phyloP scores from a whole-genome alignment of 164 flowering plant species.

The Buxus sempervirens region DNA sequence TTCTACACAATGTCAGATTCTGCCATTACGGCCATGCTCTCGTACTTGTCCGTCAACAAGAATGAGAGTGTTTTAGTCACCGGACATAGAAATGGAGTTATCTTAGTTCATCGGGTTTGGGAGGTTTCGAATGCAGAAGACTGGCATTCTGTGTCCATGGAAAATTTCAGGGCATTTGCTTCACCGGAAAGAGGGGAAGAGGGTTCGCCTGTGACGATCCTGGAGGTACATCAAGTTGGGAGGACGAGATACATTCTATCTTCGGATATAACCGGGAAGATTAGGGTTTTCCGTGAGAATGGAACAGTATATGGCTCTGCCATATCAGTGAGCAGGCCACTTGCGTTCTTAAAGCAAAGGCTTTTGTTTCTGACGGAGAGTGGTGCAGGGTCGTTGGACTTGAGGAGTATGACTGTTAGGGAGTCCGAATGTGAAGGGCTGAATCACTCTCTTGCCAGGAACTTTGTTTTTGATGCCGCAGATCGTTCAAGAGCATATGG shows the following conservation, averaged over 20 bases:
- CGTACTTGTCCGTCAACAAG: constrained; percentile 65
- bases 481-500: constrained; percentile 96
- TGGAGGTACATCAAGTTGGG: constrained; percentile 88
- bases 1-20: constrained; percentile 48
- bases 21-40: constrained; percentile 64
- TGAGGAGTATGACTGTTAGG: constrained; percentile 76
- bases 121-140: constrained; percentile 69
- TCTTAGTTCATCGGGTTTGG: constrained; percentile 67
- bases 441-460: constrained; percentile 57
- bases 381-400: constrained; percentile 91
- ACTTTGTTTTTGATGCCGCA: constrained; percentile 75
- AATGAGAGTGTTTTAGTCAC: constrained; percentile 82
- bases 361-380: constrained; percentile 82
- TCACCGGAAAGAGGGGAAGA: constrained; percentile 24
- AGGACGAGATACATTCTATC: constrained; percentile 67
- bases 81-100: constrained; percentile 68
- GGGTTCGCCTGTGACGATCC: constrained; percentile 34
- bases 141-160: constrained; percentile 55
- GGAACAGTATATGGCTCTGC: constrained; percentile 66
- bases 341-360: constrained; percentile 86
- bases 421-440: constrained; percentile 89
- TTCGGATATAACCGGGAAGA: constrained; percentile 50
- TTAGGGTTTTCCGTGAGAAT: constrained; percentile 63
- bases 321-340: constrained; percentile 51
- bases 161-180: constrained; percentile 36